Evolutionary conservation across 306 rosid genomes (phyloP).

Genomic region (Corylus heterophylla): DNA sequence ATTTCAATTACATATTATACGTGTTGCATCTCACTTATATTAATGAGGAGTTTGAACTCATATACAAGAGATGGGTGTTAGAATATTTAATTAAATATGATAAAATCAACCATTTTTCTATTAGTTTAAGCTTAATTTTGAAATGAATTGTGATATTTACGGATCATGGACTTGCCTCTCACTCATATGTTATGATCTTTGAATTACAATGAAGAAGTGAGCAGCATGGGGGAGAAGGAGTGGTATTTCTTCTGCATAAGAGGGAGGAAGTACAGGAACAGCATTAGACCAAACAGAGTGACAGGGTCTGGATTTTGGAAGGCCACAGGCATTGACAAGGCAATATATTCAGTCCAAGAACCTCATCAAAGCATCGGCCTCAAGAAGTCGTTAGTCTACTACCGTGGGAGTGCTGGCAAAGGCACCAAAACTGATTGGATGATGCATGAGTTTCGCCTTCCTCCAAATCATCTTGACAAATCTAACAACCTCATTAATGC

Average conservation of each 20-base stretch:
- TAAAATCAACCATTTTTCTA: no score
- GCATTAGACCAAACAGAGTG: conserved; percentile 77
- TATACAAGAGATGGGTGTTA: no score
- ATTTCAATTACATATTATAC: no score
- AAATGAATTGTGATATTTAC: no score
- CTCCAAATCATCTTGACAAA: conserved; percentile 31
- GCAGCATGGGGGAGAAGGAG: conserved; percentile 54
- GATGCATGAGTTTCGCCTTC: conserved; percentile 99
- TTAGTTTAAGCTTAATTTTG: no score
- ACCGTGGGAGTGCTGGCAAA: conserved; percentile 88
- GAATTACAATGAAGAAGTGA: conserved; percentile 36
- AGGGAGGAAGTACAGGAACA: conserved; percentile 85
- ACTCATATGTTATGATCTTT: background rate
- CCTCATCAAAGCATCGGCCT: conserved; percentile 64
- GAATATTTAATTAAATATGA: no score
- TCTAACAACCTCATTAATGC: background rate
- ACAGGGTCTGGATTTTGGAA: conserved; percentile 84
- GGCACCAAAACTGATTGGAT: conserved; percentile 98
- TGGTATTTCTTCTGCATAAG: conserved; percentile 77
- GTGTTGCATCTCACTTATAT: no score
- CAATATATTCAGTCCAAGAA: conserved; percentile 47
- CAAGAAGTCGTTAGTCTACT: conserved; percentile 87
- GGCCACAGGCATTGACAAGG: conserved; percentile 82
- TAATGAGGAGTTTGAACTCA: no score
- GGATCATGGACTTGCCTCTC: background rate